Evolutionary conservation across 169 alveolate species (phyloP).

Genomic region (Plasmodium reichenowi): DNA sequence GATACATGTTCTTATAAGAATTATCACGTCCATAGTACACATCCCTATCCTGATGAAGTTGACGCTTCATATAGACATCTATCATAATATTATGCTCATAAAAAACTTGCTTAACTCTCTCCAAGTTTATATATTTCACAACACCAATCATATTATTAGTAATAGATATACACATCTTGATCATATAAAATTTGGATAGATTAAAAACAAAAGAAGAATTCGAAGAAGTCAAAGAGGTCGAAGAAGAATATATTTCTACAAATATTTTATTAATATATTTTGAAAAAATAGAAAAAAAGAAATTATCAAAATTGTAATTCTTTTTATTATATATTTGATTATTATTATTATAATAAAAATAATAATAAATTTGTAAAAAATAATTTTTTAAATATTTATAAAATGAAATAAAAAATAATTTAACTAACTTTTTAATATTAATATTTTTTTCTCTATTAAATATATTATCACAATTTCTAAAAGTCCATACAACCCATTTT

Average conservation of each 20-base stretch:
- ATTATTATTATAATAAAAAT: conserved; percentile 4
- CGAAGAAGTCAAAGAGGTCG: no score
- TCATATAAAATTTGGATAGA: conserved; percentile 11
- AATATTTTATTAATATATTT: conserved; percentile 56
- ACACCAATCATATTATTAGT: conserved; percentile 29
- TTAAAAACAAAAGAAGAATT: conserved; percentile 16
- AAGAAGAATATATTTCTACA: conserved; percentile 29
- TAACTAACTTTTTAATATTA: conserved; percentile 36
- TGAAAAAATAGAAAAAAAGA: conserved; percentile 38
- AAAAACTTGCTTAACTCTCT: conserved; percentile 5
- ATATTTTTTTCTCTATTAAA: conserved; percentile 52
- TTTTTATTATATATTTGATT: conserved; percentile 10
- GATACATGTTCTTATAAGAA: no score
- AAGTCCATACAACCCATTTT: conserved; percentile 62
- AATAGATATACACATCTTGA: conserved; percentile 27
- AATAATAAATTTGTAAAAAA: conserved; percentile 27
- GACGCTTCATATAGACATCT: no score
- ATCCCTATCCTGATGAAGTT: no score
- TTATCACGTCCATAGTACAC: no score
- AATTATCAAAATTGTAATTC: conserved; percentile 9
- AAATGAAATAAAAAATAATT: conserved; percentile 60
- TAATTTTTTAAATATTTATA: conserved; percentile 59
- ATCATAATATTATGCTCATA: not conserved
- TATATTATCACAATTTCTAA: conserved; percentile 16
- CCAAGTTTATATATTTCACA: not conserved